Percentiles rank a stretch among this genome's conserved stretches.
phyloP scores from a whole-genome alignment of 1,284 basidiomycete genomes.

The Tylopilus sp. region DNA sequence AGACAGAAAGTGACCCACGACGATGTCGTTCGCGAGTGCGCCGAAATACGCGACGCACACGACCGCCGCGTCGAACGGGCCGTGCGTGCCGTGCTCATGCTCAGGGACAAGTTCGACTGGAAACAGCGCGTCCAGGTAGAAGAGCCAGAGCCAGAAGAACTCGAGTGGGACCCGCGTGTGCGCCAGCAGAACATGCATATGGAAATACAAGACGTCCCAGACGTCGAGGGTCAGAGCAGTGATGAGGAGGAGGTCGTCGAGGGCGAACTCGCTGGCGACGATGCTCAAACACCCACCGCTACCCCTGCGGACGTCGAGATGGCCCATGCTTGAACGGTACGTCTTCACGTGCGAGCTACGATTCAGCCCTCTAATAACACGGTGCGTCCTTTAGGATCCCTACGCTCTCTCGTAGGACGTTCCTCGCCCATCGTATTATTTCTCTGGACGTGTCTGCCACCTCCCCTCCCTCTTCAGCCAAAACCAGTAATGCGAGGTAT shows the following conservation, averaged over 20 bases:
- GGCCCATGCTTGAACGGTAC: constrained; percentile 7
- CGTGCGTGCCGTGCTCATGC: constrained; percentile 64
- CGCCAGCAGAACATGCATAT: constrained; percentile 24
- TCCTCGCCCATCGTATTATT: constrained; percentile 42
- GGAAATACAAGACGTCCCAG: constrained; percentile 32
- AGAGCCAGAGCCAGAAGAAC: constrained; percentile 69
- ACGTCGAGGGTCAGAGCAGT: constrained; percentile 35
- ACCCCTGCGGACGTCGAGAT: constrained; percentile 29
- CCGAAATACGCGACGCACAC: constrained; percentile 60
- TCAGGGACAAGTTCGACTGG: constrained; percentile 75
- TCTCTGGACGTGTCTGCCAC: background rate
- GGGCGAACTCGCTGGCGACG: constrained; percentile 32
- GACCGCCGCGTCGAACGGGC: constrained; percentile 70
- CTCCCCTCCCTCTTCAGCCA: constrained; percentile 35
- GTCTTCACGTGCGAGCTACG: background rate
- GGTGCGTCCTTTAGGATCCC: constrained; percentile 46
- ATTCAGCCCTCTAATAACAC: constrained; percentile 35
- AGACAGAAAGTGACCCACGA: constrained; percentile 27
- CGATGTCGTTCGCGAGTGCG: constrained; percentile 63
- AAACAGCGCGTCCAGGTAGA: constrained; percentile 68
- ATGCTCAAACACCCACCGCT: constrained; percentile 26
- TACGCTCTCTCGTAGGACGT: constrained; percentile 37
- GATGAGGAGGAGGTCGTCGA: constrained; percentile 37
- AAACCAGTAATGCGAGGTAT: constrained; percentile 52
- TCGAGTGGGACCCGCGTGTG: constrained; percentile 58